These are phyloP conservation scores for Raphanus raphanistrum DNA, from an alignment of 345 rosid genomes.

Conservation along the genomic window DNA sequence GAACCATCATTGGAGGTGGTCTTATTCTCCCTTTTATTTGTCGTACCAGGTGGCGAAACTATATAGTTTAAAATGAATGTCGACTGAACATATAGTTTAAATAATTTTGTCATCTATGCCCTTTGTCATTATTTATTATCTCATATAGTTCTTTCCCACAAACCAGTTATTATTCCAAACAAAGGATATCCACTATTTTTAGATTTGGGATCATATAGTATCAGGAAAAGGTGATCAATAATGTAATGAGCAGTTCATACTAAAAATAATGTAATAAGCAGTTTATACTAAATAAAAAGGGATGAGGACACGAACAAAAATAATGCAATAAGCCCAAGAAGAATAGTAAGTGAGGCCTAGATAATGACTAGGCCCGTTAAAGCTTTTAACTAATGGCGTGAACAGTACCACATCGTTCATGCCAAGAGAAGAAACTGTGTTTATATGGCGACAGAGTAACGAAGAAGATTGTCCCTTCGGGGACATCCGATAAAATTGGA, in stretches of 20 bases:
- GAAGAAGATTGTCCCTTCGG: background rate
- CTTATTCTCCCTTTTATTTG: background rate
- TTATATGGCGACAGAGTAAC: background rate
- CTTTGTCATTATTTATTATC: background rate
- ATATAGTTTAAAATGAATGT: background rate
- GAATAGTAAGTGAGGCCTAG: background rate
- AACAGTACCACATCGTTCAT: background rate
- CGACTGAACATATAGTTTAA: background rate
- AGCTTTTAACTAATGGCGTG: background rate
- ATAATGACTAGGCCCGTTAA: background rate
- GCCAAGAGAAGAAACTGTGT: background rate
- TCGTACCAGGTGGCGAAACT: constrained; percentile 6
- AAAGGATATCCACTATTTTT: background rate
- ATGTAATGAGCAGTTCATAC: background rate
- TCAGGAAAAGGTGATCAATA: background rate
- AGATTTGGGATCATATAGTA: constrained; percentile 12
- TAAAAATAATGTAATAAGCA: background rate
- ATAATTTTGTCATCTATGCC: background rate
- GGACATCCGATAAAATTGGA: background rate
- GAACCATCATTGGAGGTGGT: too few species aligned
- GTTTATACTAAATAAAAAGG: too few species aligned
- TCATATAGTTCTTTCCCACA: constrained; percentile 3
- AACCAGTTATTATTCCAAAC: constrained; percentile 8
- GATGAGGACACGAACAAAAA: constrained; percentile 4
- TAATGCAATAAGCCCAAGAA: background rate